These are phyloP conservation scores for Fragaria nilgerrensis DNA, from an alignment of 306 rosid species.

Conservation along the genomic window DNA sequence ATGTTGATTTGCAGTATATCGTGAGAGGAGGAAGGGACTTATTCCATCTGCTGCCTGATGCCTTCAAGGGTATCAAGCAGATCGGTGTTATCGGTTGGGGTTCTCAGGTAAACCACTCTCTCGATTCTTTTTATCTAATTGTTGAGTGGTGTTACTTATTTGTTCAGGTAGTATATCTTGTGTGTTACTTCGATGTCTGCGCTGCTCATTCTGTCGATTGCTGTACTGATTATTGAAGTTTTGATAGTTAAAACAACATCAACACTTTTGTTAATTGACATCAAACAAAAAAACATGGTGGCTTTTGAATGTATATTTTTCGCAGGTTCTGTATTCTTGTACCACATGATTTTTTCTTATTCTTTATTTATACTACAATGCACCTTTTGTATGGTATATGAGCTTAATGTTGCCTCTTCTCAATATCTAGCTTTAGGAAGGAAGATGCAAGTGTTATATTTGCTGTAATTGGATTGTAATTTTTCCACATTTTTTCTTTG, in stretches of 20 bases:
- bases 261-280: not conserved
- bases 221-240: not conserved
- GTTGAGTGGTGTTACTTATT: not conserved
- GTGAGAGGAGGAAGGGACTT: constrained; percentile 93
- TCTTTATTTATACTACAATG: not conserved
- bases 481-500: not conserved
- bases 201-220: not conserved
- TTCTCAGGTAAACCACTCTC: constrained; percentile 65
- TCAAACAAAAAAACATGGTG: not conserved
- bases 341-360: not conserved
- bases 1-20: constrained; percentile 51
- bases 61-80: constrained; percentile 90
- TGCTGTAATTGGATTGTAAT: not conserved
- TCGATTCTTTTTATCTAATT: not conserved
- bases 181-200: not conserved
- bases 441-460: not conserved
- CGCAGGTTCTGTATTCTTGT: not conserved
- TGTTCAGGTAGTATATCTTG: too few relatives aligned
- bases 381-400: not conserved
- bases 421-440: not conserved
- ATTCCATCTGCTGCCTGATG: constrained; percentile 79
- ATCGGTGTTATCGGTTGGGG: constrained; percentile 99
- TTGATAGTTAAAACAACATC: not conserved
- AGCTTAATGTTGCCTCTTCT: not conserved
- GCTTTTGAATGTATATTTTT: not conserved